phyloP scores from a whole-genome alignment of 371 early-diverging fungal genomes.

The Saksenaea oblongispora region DNA sequence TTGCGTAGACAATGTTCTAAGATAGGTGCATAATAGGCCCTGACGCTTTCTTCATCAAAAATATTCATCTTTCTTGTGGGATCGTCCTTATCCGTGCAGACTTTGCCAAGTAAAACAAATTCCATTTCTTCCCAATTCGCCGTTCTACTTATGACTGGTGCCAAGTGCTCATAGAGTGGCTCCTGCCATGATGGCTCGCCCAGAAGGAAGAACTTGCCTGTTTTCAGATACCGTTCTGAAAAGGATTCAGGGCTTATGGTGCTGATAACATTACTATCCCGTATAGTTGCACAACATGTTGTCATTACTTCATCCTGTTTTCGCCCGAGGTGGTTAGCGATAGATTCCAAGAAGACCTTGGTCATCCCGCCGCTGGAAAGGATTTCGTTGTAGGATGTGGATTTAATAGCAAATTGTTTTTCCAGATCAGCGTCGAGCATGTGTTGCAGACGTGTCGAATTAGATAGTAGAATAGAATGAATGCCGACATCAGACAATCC shows the following conservation, averaged over 20 bases:
- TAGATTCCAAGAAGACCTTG: conserved; percentile 27
- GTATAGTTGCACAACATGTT: conserved; percentile 24
- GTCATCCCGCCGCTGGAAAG: conserved; percentile 46
- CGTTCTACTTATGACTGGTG: conserved; percentile 20
- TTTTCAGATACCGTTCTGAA: conserved; percentile 22
- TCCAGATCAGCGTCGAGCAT: conserved; percentile 29
- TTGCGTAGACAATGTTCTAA: conserved; percentile 24
- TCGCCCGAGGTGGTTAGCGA: conserved; percentile 11
- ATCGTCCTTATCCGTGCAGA: conserved; percentile 4
- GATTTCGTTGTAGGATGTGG: conserved; percentile 26
- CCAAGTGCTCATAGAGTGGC: conserved; percentile 31
- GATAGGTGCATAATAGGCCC: conserved; percentile 29
- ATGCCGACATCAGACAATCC: conserved; percentile 13
- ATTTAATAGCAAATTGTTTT: conserved; percentile 27
- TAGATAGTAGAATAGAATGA: conserved; percentile 38
- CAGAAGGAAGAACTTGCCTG: conserved; percentile 35
- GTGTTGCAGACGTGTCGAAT: conserved; percentile 39
- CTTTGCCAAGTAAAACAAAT: conserved; percentile 39
- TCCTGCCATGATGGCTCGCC: conserved; percentile 40
- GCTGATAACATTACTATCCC: neutral
- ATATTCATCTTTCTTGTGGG: conserved; percentile 13
- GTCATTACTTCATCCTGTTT: neutral
- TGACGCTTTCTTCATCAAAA: conserved; percentile 25
- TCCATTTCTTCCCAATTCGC: conserved; percentile 32
- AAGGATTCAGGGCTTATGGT: conserved; percentile 29